A percentile compares a stretch with the other conserved stretches of the same genome.
These are phyloP conservation scores for Tuber borchii DNA, from an alignment of 495 filamentous ascomycete species.

Conservation along the genomic window DNA sequence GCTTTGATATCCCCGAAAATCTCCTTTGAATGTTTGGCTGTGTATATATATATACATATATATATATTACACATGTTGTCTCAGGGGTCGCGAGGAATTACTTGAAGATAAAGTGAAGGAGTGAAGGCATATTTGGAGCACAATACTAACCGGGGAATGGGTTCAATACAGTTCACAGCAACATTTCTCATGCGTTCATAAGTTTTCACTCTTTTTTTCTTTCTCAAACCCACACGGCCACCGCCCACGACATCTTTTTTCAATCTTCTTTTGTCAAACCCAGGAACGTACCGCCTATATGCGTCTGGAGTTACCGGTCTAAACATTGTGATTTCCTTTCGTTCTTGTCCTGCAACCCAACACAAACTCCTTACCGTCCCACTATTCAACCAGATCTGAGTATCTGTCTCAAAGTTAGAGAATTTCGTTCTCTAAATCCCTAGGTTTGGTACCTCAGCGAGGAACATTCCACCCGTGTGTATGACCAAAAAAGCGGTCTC, in stretches of 20 bases:
- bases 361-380: conserved; percentile 19
- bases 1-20: neutral
- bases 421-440: conserved; percentile 31
- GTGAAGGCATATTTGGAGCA: neutral
- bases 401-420: conserved; percentile 28
- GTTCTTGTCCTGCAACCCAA: conserved; percentile 21
- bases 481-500: conserved; percentile 33
- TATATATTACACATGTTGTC: neutral
- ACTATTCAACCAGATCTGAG: conserved; percentile 23
- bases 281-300: conserved; percentile 39
- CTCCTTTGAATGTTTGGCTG: neutral
- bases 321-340: conserved; percentile 39
- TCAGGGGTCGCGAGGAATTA: neutral
- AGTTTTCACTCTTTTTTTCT: conserved; percentile 37
- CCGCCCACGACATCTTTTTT: conserved; percentile 29
- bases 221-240: conserved; percentile 36
- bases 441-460: conserved; percentile 42
- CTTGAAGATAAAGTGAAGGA: neutral
- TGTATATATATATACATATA: neutral
- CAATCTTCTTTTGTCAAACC: conserved; percentile 28
- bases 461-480: conserved; percentile 40
- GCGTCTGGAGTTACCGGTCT: conserved; percentile 38
- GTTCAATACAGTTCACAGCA: conserved; percentile 32
- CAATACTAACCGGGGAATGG: neutral
- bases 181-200: conserved; percentile 40